These are phyloP conservation scores for Xylariaceae sp. DNA, from an alignment of 2,329 filamentous ascomycete genomes.

Conservation along the genomic window DNA sequence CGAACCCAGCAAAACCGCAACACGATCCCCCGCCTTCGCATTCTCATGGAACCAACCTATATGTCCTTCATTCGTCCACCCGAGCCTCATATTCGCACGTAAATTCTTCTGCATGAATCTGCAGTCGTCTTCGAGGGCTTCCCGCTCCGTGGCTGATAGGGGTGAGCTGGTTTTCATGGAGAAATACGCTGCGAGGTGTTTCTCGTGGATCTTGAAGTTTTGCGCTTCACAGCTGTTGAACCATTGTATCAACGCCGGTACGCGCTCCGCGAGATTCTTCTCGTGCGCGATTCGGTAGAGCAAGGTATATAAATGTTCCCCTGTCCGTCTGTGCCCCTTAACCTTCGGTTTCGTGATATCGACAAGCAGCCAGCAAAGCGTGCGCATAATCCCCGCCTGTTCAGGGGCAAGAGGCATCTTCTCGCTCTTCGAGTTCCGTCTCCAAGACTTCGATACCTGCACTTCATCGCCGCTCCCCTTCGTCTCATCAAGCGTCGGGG, in stretches of 20 bases:
- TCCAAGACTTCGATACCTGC: constrained; percentile 9
- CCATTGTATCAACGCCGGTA: constrained; percentile 10
- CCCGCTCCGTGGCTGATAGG: constrained; percentile 2
- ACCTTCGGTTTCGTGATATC: constrained; percentile 10
- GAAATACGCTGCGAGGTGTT: constrained; percentile 9
- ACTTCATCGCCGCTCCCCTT: constrained; percentile 5
- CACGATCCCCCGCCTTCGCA: constrained; percentile 11
- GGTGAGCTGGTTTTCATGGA: constrained; percentile 8
- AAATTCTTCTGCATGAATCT: constrained; percentile 9
- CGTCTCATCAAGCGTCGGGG: constrained; percentile 14
- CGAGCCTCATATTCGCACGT: constrained; percentile 16
- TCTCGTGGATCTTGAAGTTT: constrained; percentile 10
- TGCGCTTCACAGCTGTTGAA: constrained; percentile 16
- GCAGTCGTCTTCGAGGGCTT: constrained; percentile 9
- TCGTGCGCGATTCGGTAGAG: constrained; percentile 2
- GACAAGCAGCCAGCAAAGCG: constrained; percentile 15
- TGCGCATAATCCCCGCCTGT: neutral
- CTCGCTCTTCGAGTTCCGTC: constrained; percentile 11
- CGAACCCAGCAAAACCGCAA: constrained; percentile 12
- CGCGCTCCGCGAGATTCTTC: constrained; percentile 13
- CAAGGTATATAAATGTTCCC: constrained; percentile 10
- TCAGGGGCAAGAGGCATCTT: constrained; percentile 9
- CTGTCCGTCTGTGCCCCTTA: constrained; percentile 2
- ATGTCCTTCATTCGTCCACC: constrained; percentile 11
- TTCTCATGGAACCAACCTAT: constrained; percentile 15